These are phyloP conservation scores for Exophiala oligosperma DNA, from an alignment of 2,329 filamentous ascomycete genomes.

Conservation along the genomic window DNA sequence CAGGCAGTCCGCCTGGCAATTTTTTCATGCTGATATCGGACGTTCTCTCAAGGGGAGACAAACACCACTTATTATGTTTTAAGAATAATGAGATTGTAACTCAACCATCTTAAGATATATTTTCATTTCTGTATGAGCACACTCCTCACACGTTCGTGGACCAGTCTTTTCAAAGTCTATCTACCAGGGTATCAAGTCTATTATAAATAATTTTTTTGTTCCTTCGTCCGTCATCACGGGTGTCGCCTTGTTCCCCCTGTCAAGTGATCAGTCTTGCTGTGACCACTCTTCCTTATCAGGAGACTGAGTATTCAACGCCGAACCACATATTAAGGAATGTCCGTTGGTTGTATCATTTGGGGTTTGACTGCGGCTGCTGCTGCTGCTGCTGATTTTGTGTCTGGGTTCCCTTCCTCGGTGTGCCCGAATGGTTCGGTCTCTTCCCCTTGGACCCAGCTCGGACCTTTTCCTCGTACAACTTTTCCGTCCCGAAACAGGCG, in stretches of 20 bases:
- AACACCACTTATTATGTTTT: not conserved
- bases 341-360: not conserved
- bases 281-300: too few species aligned
- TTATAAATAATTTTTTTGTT: not conserved
- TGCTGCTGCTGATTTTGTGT: not conserved
- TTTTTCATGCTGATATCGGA: slow-evolving; percentile 23
- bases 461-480: slow-evolving; percentile 51
- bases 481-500: slow-evolving; percentile 75
- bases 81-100: not conserved
- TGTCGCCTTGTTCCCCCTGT: too few species aligned
- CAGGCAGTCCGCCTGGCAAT: slow-evolving; percentile 30
- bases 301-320: too few species aligned
- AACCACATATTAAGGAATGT: too few species aligned
- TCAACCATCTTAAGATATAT: not conserved
- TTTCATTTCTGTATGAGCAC: too few species aligned
- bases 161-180: not conserved
- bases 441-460: slow-evolving; percentile 33
- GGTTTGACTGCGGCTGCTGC: not conserved
- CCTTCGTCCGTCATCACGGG: too few species aligned
- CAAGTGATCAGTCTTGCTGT: too few species aligned
- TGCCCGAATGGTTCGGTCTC: slow-evolving; percentile 23
- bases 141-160: too few species aligned
- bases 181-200: slow-evolving; percentile 7
- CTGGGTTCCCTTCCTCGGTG: not conserved
- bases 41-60: slow-evolving; percentile 30